phyloP scores from a whole-genome alignment of 192 early-diverging fungal genomes.

The Allomyces macrogynus region DNA sequence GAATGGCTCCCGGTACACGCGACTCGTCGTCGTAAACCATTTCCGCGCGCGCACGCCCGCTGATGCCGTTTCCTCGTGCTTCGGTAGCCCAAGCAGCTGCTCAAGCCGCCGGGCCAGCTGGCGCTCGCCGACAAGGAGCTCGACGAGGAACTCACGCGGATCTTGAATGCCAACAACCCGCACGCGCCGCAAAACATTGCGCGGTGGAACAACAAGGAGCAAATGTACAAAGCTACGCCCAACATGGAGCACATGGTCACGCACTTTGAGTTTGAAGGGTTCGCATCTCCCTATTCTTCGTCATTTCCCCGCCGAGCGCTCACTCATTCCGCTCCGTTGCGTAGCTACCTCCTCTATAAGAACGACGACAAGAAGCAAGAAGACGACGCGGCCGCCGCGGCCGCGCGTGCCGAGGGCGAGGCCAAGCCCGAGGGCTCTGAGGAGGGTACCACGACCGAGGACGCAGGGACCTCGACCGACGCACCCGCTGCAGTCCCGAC shows the following conservation, averaged over 20 bases:
- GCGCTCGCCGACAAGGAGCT: constrained; percentile 30
- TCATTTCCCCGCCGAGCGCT: background rate
- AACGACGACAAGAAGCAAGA: background rate
- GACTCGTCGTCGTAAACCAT: background rate
- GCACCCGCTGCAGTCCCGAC: too few species aligned
- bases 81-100: constrained; percentile 33
- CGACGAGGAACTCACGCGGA: constrained; percentile 36
- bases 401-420: too few species aligned
- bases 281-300: background rate
- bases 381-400: too few species aligned
- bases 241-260: constrained; percentile 37
- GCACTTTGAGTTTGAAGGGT: constrained; percentile 48
- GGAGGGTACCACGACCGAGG: too few species aligned
- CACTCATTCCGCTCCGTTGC: too few species aligned
- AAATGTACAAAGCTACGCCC: constrained; percentile 31
- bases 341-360: constrained; percentile 1
- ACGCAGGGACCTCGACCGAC: too few species aligned
- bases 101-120: constrained; percentile 33
- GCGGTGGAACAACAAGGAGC: constrained; percentile 30
- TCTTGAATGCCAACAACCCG: constrained; percentile 45
- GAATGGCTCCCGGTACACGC: constrained; percentile 32
- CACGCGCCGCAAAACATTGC: constrained; percentile 43
- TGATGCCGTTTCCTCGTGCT: background rate
- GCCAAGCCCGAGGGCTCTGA: too few species aligned
- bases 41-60: too few species aligned